A percentile compares a stretch with the other conserved stretches of the same genome.
These are phyloP conservation scores for Ambispora gerdemannii DNA, from an alignment of 192 early-diverging fungal species.

Conservation along the genomic window DNA sequence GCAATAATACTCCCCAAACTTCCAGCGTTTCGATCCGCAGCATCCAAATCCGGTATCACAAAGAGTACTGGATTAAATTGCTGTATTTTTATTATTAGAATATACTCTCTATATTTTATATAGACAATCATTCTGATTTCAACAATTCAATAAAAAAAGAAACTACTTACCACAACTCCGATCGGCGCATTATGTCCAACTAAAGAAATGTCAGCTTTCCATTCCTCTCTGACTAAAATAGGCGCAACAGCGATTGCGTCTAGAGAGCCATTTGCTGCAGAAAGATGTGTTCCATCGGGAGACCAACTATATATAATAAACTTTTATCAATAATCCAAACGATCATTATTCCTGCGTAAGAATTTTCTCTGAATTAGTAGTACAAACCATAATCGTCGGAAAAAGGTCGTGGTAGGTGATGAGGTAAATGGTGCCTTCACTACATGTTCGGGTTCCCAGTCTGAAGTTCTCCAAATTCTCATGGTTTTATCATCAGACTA, in stretches of 20 bases:
- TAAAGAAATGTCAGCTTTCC: slow-evolving; percentile 74
- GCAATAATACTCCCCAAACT: slow-evolving; percentile 69
- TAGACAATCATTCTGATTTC: not conserved
- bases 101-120: not conserved
- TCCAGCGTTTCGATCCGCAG: slow-evolving; percentile 26
- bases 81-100: slow-evolving; percentile 10
- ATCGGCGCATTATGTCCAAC: slow-evolving; percentile 88
- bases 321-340: too few relatives aligned
- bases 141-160: too few relatives aligned
- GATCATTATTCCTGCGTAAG: too few relatives aligned
- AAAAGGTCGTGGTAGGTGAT: slow-evolving; percentile 86
- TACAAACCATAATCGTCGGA: slow-evolving; percentile 73
- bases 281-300: slow-evolving; percentile 95
- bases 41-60: slow-evolving; percentile 24
- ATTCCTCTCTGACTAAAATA: slow-evolving; percentile 72
- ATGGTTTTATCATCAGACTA: slow-evolving; percentile 88
- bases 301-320: slow-evolving; percentile 67
- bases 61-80: slow-evolving; percentile 21
- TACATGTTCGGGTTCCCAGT: slow-evolving; percentile 79
- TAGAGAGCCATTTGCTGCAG: slow-evolving; percentile 84
- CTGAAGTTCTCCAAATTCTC: slow-evolving; percentile 80
- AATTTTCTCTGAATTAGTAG: not conserved
- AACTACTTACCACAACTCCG: slow-evolving; percentile 69
- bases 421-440: slow-evolving; percentile 70
- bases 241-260: slow-evolving; percentile 75